phyloP scores from a whole-genome alignment of 768 basidiomycete genomes.

The Grammothele lineata region DNA sequence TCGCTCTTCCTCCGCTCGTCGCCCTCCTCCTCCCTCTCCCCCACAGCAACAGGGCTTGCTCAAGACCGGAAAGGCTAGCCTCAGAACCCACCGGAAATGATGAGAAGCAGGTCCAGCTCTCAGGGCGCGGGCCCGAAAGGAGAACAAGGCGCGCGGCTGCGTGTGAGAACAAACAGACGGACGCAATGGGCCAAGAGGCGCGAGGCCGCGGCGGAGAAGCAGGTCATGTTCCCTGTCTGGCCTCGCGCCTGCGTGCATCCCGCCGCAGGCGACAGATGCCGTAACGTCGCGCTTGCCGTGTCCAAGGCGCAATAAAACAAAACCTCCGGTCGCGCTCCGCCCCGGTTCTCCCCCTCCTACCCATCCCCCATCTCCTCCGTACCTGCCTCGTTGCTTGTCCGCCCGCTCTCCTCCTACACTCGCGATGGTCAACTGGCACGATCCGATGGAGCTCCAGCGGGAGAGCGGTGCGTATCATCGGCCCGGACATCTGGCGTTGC shows the following conservation, averaged over 20 bases:
- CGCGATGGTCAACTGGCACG: slow-evolving; percentile 22
- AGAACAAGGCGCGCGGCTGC: no score
- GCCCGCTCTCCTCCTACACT: neutral
- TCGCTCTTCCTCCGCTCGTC: no score
- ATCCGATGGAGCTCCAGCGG: neutral
- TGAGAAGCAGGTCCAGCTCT: no score
- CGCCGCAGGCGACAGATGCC: slow-evolving; percentile 6
- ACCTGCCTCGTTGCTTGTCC: neutral
- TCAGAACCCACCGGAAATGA: no score
- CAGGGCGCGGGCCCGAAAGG: no score
- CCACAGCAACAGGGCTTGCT: no score
- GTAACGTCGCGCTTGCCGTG: neutral
- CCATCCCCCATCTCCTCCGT: neutral
- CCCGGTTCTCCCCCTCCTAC: slow-evolving; percentile 2
- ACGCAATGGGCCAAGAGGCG: slow-evolving; percentile 1
- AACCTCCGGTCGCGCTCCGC: neutral
- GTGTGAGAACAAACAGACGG: no score
- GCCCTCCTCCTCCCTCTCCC: no score
- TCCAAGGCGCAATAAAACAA: slow-evolving; percentile 4
- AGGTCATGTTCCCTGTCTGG: slow-evolving; percentile 4
- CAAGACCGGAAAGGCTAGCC: no score
- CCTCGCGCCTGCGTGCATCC: neutral
- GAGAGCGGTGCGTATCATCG: neutral
- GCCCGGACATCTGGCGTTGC: neutral
- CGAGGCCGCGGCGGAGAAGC: neutral